phyloP scores from a whole-genome alignment of 2,329 filamentous ascomycete species.

The Xylariaceae sp. region DNA sequence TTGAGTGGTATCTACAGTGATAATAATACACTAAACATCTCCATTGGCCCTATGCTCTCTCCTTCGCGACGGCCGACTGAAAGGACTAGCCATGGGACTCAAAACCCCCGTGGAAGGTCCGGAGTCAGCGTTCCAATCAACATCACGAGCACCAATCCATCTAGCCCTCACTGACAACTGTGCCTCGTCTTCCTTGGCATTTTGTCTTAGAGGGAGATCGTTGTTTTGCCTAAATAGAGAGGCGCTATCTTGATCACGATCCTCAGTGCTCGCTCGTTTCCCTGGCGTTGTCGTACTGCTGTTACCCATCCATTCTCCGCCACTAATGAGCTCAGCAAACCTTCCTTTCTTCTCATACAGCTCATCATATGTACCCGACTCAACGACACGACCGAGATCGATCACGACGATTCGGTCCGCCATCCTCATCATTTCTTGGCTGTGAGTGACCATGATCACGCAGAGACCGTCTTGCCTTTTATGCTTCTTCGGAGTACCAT shows the following conservation, averaged over 20 bases:
- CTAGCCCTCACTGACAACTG: conserved; percentile 24
- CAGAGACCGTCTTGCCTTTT: conserved; percentile 54
- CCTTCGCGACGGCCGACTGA: conserved; percentile 30
- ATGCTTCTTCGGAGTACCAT: not conserved
- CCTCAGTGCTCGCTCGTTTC: not conserved
- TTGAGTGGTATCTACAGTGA: not conserved
- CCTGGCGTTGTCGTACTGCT: not conserved
- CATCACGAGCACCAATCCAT: conserved; percentile 32
- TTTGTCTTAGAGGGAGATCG: conserved; percentile 32
- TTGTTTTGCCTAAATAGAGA: not conserved
- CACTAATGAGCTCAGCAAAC: conserved; percentile 53
- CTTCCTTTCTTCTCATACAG: conserved; percentile 55
- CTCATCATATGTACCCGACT: conserved; percentile 70
- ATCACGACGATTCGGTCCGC: conserved; percentile 77
- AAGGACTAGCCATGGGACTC: conserved; percentile 39
- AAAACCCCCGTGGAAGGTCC: conserved; percentile 36
- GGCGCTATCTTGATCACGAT: not conserved
- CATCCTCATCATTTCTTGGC: conserved; percentile 83
- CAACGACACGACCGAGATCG: conserved; percentile 69
- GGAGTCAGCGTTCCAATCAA: conserved; percentile 31
- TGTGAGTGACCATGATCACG: conserved; percentile 83
- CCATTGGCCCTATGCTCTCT: conserved; percentile 31
- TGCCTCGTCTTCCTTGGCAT: not conserved
- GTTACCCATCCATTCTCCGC: conserved; percentile 31
- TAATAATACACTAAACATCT: conserved; percentile 9